Evolutionary conservation across 208 protist species (phyloP).

Genomic region (Trypanosoma avium): DNA sequence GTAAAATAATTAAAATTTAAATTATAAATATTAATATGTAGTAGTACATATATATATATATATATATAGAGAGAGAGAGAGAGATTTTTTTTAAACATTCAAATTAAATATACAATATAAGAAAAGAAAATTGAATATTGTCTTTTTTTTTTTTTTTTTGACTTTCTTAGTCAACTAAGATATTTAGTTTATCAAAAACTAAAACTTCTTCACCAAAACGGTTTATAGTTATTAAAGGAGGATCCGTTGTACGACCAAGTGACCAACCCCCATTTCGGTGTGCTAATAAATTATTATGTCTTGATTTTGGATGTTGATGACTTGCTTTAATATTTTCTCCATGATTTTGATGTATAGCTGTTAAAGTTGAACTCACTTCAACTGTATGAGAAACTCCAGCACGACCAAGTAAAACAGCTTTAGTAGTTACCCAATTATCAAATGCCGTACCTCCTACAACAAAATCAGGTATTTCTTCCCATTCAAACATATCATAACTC

Average conservation of each 20-base stretch:
- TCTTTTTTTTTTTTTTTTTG: not conserved
- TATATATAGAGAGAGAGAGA: too few relatives aligned
- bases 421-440: conserved; percentile 39
- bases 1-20: too few relatives aligned
- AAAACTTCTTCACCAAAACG: conserved; percentile 15
- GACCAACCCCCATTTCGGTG: conserved; percentile 12
- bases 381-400: conserved; percentile 14
- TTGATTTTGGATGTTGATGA: conserved; percentile 21
- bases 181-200: conserved; percentile 7
- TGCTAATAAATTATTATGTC: conserved; percentile 20
- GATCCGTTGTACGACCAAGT: conserved; percentile 26
- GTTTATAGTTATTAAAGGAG: conserved; percentile 16
- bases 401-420: conserved; percentile 11
- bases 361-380: conserved; percentile 28
- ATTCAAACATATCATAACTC: conserved; percentile 26
- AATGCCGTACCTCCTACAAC: conserved; percentile 37
- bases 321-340: conserved; percentile 18
- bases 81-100: too few relatives aligned
- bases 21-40: too few relatives aligned
- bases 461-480: conserved; percentile 28
- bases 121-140: too few relatives aligned
- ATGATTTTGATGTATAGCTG: conserved; percentile 35
- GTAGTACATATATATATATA: too few relatives aligned
- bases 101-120: too few relatives aligned
- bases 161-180: conserved; percentile 9